Evolutionary conservation across 176 grass and related monocot genomes (phyloP), one percentile per base, ranked within the genome.

Genomic region (Zoysia pacifica): DNA sequence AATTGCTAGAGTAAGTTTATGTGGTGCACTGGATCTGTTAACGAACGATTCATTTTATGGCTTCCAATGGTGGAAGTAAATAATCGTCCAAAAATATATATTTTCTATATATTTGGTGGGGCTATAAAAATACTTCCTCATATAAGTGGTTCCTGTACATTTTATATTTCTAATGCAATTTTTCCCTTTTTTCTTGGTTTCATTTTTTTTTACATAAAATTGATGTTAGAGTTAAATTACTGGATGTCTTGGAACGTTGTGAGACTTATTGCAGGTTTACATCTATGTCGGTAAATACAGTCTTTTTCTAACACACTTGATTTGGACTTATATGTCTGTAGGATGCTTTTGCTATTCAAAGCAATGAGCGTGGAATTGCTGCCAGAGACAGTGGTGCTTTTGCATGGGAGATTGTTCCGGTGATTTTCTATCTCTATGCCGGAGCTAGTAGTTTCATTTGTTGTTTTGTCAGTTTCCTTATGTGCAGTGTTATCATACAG

Each of bases 341-440:
- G 95, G 95, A 97, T 86, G 68, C 69, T 83, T 97, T 81, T 91
- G 90, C 95, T 40, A 84, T 97, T 71, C 95, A 94, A 90, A 97
- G 95, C 64, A 97, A 97, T 58, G 87, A 97, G 55, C 95, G 91
- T 67, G 95, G 95, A 69, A 97, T 94, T 72, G 87, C 90, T 89
- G 92, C 95, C 73, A 75, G 86, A n/a, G 87, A 93, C 73, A 91
- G 81, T 87, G 90, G 90, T 59, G 92, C 92, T 46, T 98, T 98
- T 82, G 3, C 90, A 65, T 98, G 95, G 95, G 95, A 98, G 81
- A 94, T 98, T 35, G 84, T 83, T 84, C 92, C 92, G 7, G 92
- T 98, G 35, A 83, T 73, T 79, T 72, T 83, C 52, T 81, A 0
- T 71, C 59, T 80, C 73, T 73, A 40, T 83, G 14, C 36, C 28